Conservation (phyloP, 768 basidiomycete genomes). For the Russula abietina region DNA sequence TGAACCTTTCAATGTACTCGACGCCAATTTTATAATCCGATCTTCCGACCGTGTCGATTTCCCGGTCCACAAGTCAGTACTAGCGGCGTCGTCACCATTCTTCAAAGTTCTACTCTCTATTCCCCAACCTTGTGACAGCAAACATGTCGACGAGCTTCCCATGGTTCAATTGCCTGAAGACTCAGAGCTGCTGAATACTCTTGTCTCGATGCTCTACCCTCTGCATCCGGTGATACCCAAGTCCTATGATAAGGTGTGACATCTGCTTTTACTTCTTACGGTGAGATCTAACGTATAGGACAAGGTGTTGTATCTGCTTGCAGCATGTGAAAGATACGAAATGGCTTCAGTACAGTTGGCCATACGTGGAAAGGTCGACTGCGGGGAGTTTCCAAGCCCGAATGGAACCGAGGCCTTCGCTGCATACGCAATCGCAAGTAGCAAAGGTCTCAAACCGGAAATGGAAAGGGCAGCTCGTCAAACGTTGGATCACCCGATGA, state of each 20-base stretch:
- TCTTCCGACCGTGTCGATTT: slow-evolving; percentile 11
- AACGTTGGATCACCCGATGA: not conserved
- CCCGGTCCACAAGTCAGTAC: slow-evolving; percentile 11
- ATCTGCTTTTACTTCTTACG: too few relatives aligned
- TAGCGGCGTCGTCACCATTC: slow-evolving; percentile 7
- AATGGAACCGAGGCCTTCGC: not conserved
- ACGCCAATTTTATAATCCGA: not conserved
- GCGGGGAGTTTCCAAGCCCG: not conserved
- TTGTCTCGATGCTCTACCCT: not conserved
- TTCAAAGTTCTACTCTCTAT: slow-evolving; percentile 21
- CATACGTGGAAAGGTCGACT: not conserved
- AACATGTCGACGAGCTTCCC: not conserved
- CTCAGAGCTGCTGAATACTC: not conserved
- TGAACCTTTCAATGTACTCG: not conserved
- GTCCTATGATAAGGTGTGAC: not conserved
- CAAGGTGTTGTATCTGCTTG: not conserved
- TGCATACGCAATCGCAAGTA: not conserved
- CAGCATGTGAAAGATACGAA: not conserved
- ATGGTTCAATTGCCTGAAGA: not conserved
- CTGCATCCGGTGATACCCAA: slow-evolving; percentile 1
- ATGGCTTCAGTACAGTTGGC: not conserved
- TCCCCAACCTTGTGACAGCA: not conserved
- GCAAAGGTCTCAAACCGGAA: not conserved
- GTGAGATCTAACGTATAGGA: not conserved
- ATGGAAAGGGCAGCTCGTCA: not conserved